Conservation (phyloP, 2,329 filamentous ascomycete genomes). For the Cadophora sp. region DNA sequence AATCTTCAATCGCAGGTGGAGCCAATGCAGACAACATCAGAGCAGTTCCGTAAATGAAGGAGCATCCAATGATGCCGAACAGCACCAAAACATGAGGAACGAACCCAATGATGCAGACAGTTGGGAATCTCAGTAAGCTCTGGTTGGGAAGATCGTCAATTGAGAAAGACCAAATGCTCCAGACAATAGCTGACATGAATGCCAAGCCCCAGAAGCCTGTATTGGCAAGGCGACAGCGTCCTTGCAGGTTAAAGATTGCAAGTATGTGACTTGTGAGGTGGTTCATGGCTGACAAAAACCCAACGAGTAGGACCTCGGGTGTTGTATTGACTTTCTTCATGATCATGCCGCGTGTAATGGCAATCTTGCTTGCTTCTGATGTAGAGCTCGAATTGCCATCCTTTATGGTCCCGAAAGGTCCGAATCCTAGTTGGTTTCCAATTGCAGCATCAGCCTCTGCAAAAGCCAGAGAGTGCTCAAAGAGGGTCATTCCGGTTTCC, state of each 20-base stretch:
- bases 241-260: conserved; percentile 80
- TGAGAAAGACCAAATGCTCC: conserved; percentile 72
- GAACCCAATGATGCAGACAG: conserved; percentile 93
- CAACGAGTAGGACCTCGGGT: conserved; percentile 85
- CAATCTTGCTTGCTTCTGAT: conserved; percentile 49
- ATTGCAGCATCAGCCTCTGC: conserved; percentile 93
- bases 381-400: conserved; percentile 34
- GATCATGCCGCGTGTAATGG: conserved; percentile 69
- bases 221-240: conserved; percentile 80
- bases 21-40: conserved; percentile 77
- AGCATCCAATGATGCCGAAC: conserved; percentile 77
- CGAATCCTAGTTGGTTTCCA: conserved; percentile 78
- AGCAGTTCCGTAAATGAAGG: conserved; percentile 78
- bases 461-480: conserved; percentile 95
- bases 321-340: conserved; percentile 85
- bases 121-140: conserved; percentile 85
- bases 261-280: conserved; percentile 85
- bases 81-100: conserved; percentile 92
- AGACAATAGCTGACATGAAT: conserved; percentile 86
- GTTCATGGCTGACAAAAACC: conserved; percentile 87
- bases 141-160: conserved; percentile 64
- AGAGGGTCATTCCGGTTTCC: conserved; percentile 94
- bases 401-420: conserved; percentile 52
- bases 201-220: conserved; percentile 90
- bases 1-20: conserved; percentile 36